phyloP scores from a whole-genome alignment of 2,329 filamentous ascomycete genomes.

The Rhexocercosporidium sp. region DNA sequence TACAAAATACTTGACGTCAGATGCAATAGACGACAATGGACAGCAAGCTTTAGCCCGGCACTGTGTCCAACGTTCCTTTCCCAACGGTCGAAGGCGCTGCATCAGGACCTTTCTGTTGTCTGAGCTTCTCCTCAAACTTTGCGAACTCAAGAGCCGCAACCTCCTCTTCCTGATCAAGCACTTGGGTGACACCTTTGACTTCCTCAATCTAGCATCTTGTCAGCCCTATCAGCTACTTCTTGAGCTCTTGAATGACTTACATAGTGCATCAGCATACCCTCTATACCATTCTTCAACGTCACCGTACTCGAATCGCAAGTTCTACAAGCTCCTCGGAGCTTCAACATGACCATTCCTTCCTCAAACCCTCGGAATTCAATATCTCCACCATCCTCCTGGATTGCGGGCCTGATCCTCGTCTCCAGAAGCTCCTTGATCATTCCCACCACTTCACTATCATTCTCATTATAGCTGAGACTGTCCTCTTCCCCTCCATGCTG shows the following conservation, averaged over 20 bases:
- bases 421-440: constrained; percentile 99
- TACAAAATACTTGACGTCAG: background rate
- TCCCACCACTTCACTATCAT: constrained; percentile 90
- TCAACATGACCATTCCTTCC: constrained; percentile 82
- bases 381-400: constrained; percentile 97
- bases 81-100: constrained; percentile 34
- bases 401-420: constrained; percentile 91
- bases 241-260: constrained; percentile 56
- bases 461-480: constrained; percentile 81
- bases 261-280: constrained; percentile 98
- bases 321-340: constrained; percentile 89
- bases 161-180: constrained; percentile 91
- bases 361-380: constrained; percentile 94
- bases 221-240: constrained; percentile 17
- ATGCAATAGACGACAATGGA: constrained; percentile 2
- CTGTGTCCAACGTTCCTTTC: constrained; percentile 36
- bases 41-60: constrained; percentile 28
- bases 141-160: constrained; percentile 86
- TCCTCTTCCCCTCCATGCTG: constrained; percentile 62
- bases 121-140: constrained; percentile 88
- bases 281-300: constrained; percentile 96
- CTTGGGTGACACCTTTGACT: constrained; percentile 89
- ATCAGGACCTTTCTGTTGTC: constrained; percentile 54
- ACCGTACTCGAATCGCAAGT: constrained; percentile 98
- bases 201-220: constrained; percentile 77